A percentile compares a stretch with the other conserved stretches of the same genome.
These are phyloP conservation scores for Agrocybe pediades DNA, from an alignment of 768 basidiomycete species.

Conservation along the genomic window DNA sequence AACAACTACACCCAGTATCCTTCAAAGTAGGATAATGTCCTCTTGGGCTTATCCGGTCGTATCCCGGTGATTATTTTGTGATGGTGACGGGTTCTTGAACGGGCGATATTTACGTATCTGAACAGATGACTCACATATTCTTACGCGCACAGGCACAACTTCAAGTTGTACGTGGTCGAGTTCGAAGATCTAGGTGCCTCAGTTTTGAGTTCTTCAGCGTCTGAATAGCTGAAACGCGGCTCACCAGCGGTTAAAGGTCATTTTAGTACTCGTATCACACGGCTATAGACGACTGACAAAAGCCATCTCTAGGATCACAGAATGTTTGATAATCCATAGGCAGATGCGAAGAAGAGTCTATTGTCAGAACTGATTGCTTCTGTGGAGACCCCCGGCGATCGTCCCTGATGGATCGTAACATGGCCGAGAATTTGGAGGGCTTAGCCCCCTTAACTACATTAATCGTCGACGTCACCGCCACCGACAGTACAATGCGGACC, in stretches of 20 bases:
- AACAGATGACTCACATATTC: conserved; percentile 2
- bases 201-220: background rate
- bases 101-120: background rate
- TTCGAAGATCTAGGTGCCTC: no score
- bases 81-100: background rate
- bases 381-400: conserved; percentile 14
- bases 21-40: background rate
- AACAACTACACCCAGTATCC: no score
- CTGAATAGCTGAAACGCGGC: background rate
- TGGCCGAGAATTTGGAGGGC: conserved; percentile 10
- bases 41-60: background rate
- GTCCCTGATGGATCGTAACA: conserved; percentile 11
- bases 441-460: conserved; percentile 14
- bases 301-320: background rate
- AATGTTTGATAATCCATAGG: background rate
- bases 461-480: conserved; percentile 31
- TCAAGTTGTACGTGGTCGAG: no score
- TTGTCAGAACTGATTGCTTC: conserved; percentile 13
- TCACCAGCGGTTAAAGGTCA: background rate
- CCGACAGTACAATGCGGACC: conserved; percentile 10
- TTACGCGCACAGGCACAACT: background rate
- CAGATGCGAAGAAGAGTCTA: conserved; percentile 1
- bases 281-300: background rate
- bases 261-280: background rate
- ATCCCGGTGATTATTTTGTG: background rate